These are phyloP conservation scores for Salix viminalis DNA, from an alignment of 345 rosid species.

Conservation along the genomic window DNA sequence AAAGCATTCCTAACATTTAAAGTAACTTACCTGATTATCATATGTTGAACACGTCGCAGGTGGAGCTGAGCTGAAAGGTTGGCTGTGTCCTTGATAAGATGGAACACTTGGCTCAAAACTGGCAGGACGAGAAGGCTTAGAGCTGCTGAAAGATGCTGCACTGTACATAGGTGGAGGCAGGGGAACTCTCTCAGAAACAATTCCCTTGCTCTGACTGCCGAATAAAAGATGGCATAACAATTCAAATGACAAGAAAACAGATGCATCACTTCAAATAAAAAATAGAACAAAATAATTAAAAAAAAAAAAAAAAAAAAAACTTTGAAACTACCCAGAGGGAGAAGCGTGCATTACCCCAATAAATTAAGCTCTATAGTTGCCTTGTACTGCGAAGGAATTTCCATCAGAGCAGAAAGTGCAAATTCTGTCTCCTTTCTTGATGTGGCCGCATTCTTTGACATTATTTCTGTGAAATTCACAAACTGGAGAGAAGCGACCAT, in stretches of 20 bases:
- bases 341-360: constrained; percentile 22
- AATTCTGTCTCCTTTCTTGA: constrained; percentile 30
- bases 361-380: constrained; percentile 24
- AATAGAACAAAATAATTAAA: not conserved
- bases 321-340: not conserved
- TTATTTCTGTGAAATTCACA: constrained; percentile 31
- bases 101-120: constrained; percentile 60
- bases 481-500: constrained; percentile 9
- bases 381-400: constrained; percentile 26
- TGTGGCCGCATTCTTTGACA: constrained; percentile 16
- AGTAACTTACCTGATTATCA: constrained; percentile 54
- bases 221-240: not conserved
- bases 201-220: constrained; percentile 12
- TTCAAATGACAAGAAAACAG: not conserved
- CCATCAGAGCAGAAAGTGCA: constrained; percentile 30
- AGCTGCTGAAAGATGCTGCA: constrained; percentile 9
- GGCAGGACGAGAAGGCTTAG: constrained; percentile 28
- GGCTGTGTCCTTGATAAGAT: constrained; percentile 38
- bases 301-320: not conserved
- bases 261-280: not conserved
- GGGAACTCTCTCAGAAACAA: constrained; percentile 13
- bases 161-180: constrained; percentile 21
- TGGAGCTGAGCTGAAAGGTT: constrained; percentile 40
- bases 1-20: not conserved
- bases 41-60: constrained; percentile 44